These are phyloP conservation scores for Fusarium devonianum DNA, from an alignment of 2,329 filamentous ascomycete species.

Conservation along the genomic window DNA sequence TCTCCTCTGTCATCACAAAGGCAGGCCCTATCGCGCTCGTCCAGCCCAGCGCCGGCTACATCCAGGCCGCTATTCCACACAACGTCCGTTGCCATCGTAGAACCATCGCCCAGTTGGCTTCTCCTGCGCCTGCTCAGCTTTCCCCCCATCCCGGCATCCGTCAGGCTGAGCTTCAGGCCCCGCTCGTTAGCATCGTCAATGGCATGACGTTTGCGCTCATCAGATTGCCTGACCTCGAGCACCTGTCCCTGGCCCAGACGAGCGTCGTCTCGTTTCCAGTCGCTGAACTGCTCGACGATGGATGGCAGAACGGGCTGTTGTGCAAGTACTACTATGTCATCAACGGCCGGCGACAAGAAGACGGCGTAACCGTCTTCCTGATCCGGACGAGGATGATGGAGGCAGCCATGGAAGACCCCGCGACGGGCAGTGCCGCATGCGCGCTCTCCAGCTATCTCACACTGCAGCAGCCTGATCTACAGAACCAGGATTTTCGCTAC, in stretches of 20 bases:
- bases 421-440: constrained; percentile 68
- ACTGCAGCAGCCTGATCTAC: constrained; percentile 47
- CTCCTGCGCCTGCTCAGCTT: constrained; percentile 38
- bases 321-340: constrained; percentile 67
- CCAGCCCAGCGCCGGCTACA: constrained; percentile 50
- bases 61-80: constrained; percentile 71
- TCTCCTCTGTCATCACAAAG: constrained; percentile 59
- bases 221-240: constrained; percentile 65
- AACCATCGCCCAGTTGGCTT: constrained; percentile 47
- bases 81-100: constrained; percentile 66
- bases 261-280: constrained; percentile 46
- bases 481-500: constrained; percentile 50
- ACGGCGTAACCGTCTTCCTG: constrained; percentile 39
- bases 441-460: constrained; percentile 63
- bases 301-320: constrained; percentile 62
- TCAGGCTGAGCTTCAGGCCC: constrained; percentile 51
- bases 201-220: constrained; percentile 79
- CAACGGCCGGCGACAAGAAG: constrained; percentile 42
- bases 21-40: constrained; percentile 63
- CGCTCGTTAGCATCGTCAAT: constrained; percentile 69
- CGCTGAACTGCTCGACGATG: constrained; percentile 55
- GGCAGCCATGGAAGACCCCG: constrained; percentile 62
- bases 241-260: constrained; percentile 55
- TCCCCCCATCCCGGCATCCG: constrained; percentile 42
- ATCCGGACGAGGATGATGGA: constrained; percentile 69